These are phyloP conservation scores for Letharia columbiana DNA, from an alignment of 495 filamentous ascomycete species.

Conservation along the genomic window DNA sequence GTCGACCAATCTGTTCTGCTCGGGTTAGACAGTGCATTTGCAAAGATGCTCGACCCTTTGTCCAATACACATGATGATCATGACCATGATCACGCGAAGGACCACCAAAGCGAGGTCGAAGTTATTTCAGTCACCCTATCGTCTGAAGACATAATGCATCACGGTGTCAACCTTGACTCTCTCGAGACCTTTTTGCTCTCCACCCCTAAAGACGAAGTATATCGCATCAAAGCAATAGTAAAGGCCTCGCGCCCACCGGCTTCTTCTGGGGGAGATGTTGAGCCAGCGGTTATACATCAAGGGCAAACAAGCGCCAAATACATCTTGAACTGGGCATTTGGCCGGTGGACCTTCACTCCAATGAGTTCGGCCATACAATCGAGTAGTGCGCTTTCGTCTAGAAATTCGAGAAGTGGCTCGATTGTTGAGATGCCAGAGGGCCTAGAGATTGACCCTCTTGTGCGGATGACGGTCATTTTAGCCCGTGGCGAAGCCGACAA, in stretches of 20 bases:
- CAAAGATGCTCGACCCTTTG: constrained; percentile 43
- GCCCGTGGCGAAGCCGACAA: constrained; percentile 77
- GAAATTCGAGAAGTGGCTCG: constrained; percentile 25
- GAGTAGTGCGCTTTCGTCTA: constrained; percentile 28
- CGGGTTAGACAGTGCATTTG: constrained; percentile 76
- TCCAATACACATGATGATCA: constrained; percentile 22
- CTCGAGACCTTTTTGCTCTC: constrained; percentile 57
- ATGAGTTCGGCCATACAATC: constrained; percentile 33
- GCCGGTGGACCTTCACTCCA: constrained; percentile 80
- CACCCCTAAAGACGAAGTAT: constrained; percentile 83
- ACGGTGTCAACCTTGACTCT: constrained; percentile 52
- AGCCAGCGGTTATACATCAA: constrained; percentile 23
- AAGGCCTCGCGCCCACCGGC: constrained; percentile 47
- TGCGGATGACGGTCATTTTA: constrained; percentile 77
- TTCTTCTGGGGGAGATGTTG: constrained; percentile 49
- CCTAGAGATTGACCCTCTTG: constrained; percentile 32
- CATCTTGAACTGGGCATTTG: constrained; percentile 97
- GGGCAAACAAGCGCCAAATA: constrained; percentile 40
- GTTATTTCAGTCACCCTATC: constrained; percentile 70
- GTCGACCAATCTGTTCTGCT: constrained; percentile 72
- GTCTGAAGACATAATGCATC: constrained; percentile 23
- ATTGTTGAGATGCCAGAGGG: constrained; percentile 24
- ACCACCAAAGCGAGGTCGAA: constrained; percentile 81
- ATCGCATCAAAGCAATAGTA: constrained; percentile 87
- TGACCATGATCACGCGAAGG: constrained; percentile 36